Evolutionary conservation across 116 monocot species (phyloP).

Genomic region (Dioscorea cayenensis): DNA sequence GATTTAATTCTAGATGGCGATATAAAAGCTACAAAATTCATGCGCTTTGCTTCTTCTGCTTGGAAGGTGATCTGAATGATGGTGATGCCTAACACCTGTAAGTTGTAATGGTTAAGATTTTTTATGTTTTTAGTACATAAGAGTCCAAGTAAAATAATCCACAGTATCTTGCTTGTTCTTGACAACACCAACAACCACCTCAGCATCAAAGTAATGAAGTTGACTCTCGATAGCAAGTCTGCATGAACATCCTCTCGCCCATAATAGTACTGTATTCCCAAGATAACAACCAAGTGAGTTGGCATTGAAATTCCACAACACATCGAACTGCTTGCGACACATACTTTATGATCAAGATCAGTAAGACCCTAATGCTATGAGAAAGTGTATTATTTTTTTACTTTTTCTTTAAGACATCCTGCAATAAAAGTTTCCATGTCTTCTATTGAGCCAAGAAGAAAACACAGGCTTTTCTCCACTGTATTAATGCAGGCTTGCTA

Average conservation of each 20-base stretch:
- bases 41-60: too few species aligned
- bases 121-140: too few species aligned
- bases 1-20: too few species aligned
- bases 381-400: constrained; percentile 55
- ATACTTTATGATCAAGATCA: too few species aligned
- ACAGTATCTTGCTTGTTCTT: constrained; percentile 78
- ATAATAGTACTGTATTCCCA: constrained; percentile 98
- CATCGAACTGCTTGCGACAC: too few species aligned
- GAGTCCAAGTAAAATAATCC: constrained; percentile 80
- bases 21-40: too few species aligned
- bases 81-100: too few species aligned
- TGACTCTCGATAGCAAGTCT: constrained; percentile 96
- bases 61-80: too few species aligned
- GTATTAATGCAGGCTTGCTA: constrained; percentile 83
- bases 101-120: too few species aligned
- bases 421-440: constrained; percentile 56
- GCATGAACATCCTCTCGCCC: constrained; percentile 88
- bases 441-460: constrained; percentile 56
- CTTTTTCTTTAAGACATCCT: constrained; percentile 56
- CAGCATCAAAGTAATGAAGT: constrained; percentile 91
- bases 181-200: constrained; percentile 62
- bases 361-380: too few species aligned
- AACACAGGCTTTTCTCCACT: constrained; percentile 46
- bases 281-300: constrained; percentile 89
- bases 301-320: too few species aligned